Base-by-base conservation (phyloP, 495 filamentous ascomycete species). In the Penicillium desertorum region DNA sequence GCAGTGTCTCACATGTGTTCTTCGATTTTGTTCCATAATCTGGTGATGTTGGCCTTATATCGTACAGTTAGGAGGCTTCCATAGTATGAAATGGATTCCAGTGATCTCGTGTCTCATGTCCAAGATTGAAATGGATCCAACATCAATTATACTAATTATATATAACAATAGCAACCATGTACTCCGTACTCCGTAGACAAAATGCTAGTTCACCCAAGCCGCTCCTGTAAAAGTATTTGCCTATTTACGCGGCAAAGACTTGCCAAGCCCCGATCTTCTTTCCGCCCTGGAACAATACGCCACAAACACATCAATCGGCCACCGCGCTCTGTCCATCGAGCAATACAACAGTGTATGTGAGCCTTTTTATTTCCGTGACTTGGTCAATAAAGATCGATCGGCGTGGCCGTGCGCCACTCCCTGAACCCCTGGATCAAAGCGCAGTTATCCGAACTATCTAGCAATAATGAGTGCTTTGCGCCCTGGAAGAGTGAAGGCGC, bases 401-500 rank as follows among this genome's bases (percentile, higher is more conserved):
- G 54, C 45, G 56, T 60, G 63, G 55, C 60, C 58, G 62, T 66
- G 65, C 60, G 60, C 65, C 55, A 45, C 29, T 34, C 55, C 61
- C 51, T 62, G 51, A 54, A 51, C 56, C 52, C 42, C 27, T 45
- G 25, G 36, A 47, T 25, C 23, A 17, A 44, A 51, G 36, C 30
- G 41, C 58, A 48, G 19, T 48, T 36, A 23, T 10, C 44, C 22
- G 42, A 20, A 25, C 45, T 36, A 19, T 44, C 27, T 27, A 23
- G 30, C 50, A n/a, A 62, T 23, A 34, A 74, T 72, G 70, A 64
- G 63, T 14, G 36, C 68, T 3, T 61, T 76, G 23, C 62, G 73
- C 27, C 73, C 70, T 2, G 71, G 64, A 30, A 60, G 65, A 58
- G 61, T 68, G 56, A 71, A 65, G 54, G 68, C 70, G 36, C 45